Evolutionary conservation across 1,284 basidiomycete species (phyloP).

Genomic region (Naganishia cerealis): DNA sequence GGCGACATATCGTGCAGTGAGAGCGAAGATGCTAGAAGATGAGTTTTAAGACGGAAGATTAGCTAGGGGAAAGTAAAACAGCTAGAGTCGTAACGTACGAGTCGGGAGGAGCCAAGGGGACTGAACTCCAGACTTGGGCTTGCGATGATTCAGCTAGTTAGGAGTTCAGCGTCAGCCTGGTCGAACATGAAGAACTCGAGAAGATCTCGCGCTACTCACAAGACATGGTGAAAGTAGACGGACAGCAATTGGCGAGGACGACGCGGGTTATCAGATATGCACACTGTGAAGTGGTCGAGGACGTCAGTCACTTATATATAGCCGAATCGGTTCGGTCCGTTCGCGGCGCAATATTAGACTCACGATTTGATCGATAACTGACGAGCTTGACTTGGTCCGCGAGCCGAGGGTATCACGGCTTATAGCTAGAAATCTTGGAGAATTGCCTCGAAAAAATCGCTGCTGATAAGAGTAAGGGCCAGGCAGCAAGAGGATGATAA

Average conservation of each 20-base stretch:
- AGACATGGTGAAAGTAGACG: background rate
- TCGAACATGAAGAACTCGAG: background rate
- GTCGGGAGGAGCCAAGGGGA: constrained; percentile 77
- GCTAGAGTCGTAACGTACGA: constrained; percentile 56
- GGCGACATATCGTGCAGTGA: constrained; percentile 83
- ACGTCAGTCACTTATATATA: constrained; percentile 6
- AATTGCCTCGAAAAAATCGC: background rate
- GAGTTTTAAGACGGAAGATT: background rate
- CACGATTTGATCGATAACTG: constrained; percentile 6
- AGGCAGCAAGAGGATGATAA: constrained; percentile 8
- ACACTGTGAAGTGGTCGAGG: background rate
- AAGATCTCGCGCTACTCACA: background rate
- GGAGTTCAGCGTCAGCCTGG: background rate
- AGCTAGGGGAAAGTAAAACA: background rate
- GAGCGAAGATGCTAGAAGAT: constrained; percentile 76
- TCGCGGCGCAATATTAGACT: constrained; percentile 22
- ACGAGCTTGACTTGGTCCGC: background rate
- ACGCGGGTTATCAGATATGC: background rate
- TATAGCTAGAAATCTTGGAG: background rate
- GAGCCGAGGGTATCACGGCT: background rate
- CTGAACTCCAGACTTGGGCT: constrained; percentile 41
- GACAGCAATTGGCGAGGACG: background rate
- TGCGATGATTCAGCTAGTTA: constrained; percentile 11
- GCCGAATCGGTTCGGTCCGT: constrained; percentile 19
- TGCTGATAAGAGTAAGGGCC: background rate